Percentiles rank a stretch among this genome's conserved stretches.
phyloP scores from a whole-genome alignment of 257 asterid genomes.

The Fraxinus quadrangulata region DNA sequence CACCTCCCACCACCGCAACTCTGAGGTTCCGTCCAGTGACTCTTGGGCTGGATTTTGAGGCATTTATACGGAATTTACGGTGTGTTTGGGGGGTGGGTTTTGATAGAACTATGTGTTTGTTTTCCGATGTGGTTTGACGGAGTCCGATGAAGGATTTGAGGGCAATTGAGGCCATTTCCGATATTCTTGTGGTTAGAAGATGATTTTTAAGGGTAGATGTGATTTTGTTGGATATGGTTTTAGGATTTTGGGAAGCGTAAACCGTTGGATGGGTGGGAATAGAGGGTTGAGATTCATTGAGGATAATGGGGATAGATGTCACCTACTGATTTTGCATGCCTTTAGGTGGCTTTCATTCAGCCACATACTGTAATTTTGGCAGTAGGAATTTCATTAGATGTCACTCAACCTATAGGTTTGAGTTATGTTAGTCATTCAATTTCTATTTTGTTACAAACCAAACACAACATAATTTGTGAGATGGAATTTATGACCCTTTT shows the following conservation, averaged over 20 bases:
- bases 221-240: slow-evolving; percentile 69
- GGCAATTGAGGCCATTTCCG: slow-evolving; percentile 67
- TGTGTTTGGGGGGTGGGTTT: slow-evolving; percentile 28
- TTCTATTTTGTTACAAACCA: background rate
- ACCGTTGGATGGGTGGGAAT: slow-evolving; percentile 48
- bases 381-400: background rate
- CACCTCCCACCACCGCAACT: slow-evolving; percentile 91
- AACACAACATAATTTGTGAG: too few species aligned
- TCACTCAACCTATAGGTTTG: background rate
- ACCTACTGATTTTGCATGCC: slow-evolving; percentile 22
- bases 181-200: slow-evolving; percentile 5
- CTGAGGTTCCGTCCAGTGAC: slow-evolving; percentile 85
- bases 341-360: slow-evolving; percentile 33
- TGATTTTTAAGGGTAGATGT: slow-evolving; percentile 28
- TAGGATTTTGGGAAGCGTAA: slow-evolving; percentile 39
- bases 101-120: slow-evolving; percentile 32
- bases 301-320: slow-evolving; percentile 51
- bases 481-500: background rate
- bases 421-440: background rate
- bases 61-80: slow-evolving; percentile 44
- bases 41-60: slow-evolving; percentile 77
- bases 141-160: slow-evolving; percentile 85
- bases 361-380: slow-evolving; percentile 35
- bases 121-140: slow-evolving; percentile 69
- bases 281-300: slow-evolving; percentile 51